Evolutionary conservation across 2,329 filamentous ascomycete species (phyloP), one percentile per base, ranked within the genome.

Genomic region (Alternaria sp.): DNA sequence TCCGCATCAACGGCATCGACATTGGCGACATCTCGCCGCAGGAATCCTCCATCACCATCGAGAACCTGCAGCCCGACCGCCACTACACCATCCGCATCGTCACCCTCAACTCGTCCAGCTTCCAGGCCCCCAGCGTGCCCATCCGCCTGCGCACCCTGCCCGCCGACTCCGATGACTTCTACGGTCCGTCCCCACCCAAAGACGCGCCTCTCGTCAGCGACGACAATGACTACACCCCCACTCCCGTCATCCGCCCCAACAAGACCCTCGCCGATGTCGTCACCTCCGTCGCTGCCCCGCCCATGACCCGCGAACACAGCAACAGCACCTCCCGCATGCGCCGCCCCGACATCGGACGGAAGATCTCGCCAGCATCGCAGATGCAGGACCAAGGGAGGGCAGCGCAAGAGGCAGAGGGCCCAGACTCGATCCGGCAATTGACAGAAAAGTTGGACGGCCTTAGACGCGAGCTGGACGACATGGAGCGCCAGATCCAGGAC

Each of bases 71-170:
- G 72, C 93, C 96, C 0, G 90, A 91, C 68, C 92, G 92, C 73
- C 96, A 94, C 74, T 98, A 98, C 81, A 96, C 97, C 69, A 90
- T 99, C 26, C 91, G 95, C 64, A 93, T 98, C 57, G 92, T 97
- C 70, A 93, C 95, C 43, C 91, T 97, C 57, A 97, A 95, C 52
- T 88, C 91, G 28, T 93, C 94, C 70, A 96, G 96, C 79, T 98
- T 98, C 74, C 93, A 97, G 76, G 93, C 94, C 1, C 91, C 93
- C 40, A 97, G 96, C 78, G 86, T 89, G 6, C 89, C 96, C 40
- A 90, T 98, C 67, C 91, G 96, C 58, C 85, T 99, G 58, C 88
- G 91, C 71, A 98, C 96, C 17, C 81, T 83, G 60, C 74, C 79
- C 26, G 76, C 80, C 50, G 73, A 75, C 19, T 81, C 82, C 3